phyloP scores from a whole-genome alignment of 164 flowering plant genomes.

The Vitis rotundifolia region DNA sequence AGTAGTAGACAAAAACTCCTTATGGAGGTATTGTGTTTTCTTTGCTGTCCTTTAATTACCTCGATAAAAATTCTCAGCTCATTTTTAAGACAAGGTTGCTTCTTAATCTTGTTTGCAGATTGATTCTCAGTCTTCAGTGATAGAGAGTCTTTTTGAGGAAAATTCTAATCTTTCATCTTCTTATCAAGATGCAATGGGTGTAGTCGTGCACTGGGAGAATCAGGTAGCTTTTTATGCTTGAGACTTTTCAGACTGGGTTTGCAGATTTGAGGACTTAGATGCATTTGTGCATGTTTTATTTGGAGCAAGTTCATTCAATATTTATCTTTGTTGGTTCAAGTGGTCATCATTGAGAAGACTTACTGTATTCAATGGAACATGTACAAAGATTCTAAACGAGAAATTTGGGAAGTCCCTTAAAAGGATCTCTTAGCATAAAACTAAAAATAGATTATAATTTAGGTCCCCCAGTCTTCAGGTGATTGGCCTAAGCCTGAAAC shows the following conservation, averaged over 20 bases:
- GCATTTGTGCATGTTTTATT: slow-evolving; percentile 1
- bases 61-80: slow-evolving; percentile 3
- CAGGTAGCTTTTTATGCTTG: slow-evolving; percentile 49
- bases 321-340: no score
- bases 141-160: slow-evolving; percentile 94
- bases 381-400: no score
- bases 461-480: no score
- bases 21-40: slow-evolving; percentile 55
- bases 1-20: slow-evolving; percentile 89
- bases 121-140: slow-evolving; percentile 93
- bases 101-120: slow-evolving; percentile 49
- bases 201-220: slow-evolving; percentile 77
- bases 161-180: slow-evolving; percentile 72
- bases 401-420: no score
- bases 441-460: no score
- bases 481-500: no score
- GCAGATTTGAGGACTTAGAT: not conserved
- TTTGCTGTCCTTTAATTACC: not conserved
- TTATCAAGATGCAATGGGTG: slow-evolving; percentile 62
- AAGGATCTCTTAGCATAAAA: no score
- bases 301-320: not conserved
- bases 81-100: slow-evolving; percentile 3
- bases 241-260: not conserved
- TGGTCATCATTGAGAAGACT: no score
- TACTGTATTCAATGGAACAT: no score